Evolutionary conservation across 306 rosid species (phyloP), one percentile per base, ranked within the genome.

Genomic region (Notholithocarpus densiflorus): DNA sequence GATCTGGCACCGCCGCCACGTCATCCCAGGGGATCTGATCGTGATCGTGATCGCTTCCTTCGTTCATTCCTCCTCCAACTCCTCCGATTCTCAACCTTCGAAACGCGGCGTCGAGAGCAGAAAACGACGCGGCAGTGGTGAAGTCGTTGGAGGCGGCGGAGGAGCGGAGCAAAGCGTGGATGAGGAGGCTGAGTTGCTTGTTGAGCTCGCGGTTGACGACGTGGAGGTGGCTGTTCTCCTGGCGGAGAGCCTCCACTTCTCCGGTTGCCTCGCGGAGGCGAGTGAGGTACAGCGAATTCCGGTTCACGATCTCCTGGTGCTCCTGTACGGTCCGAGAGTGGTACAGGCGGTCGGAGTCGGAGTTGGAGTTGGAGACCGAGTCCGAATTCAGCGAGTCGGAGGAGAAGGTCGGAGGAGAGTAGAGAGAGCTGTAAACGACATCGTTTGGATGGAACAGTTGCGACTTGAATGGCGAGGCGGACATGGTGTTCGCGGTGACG

Each of bases 241-340:
- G 87, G 17, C 86, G 85, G 79, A 94, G 97, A 78, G 88, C 82
- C 45, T 90, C 92, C 4, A 90, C 91, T 82, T 94, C 97, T 72
- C 84, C 89, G 57, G 88, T 82, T 54, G 87, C 84, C 54, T 87
- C 94, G 19, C 87, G 91, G 26, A 94, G 92, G 48, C 86, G 94
- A 78, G 72, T 82, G 72, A 94, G 93, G 77, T 89, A 90, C 88
- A 92, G 89, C 71, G 86, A 91, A 27, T 89, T 93, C 13, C 97
- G 92, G 82, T 94, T 94, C 74, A 94, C 90, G 95, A 92, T 87
- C 56, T 94, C 98, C 81, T 94, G 98, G 79, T 89, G 97, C 48
- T 89, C 92, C 80, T 92, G 94, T 19, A 91, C 77, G 6, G 80
- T 79, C 69, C 85, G 76, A 9, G 94, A 84, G 82, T 83, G 86